phyloP scores from a whole-genome alignment of 176 grass and related monocot genomes.

The Rhynchospora breviuscula region DNA sequence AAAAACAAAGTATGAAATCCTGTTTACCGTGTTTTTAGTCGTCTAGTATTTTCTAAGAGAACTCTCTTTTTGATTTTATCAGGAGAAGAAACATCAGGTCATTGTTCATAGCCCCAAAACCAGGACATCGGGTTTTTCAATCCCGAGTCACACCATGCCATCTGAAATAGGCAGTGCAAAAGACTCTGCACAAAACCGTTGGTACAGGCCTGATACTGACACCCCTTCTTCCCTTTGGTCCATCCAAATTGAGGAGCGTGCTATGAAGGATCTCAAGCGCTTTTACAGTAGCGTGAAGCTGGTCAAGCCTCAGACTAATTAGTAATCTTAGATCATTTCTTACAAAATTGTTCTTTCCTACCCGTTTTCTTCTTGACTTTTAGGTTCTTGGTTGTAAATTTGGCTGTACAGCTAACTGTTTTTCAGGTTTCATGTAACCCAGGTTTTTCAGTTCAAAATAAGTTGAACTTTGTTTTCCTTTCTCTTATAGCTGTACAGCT shows the following conservation, averaged over 20 bases:
- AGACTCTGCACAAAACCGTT: slow-evolving; percentile 66
- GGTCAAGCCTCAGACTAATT: slow-evolving; percentile 63
- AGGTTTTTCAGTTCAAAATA: slow-evolving; percentile 24
- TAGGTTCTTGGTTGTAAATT: slow-evolving; percentile 46
- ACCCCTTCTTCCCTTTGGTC: slow-evolving; percentile 84
- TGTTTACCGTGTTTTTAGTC: not conserved
- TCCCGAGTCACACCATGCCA: slow-evolving; percentile 34
- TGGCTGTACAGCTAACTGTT: slow-evolving; percentile 45
- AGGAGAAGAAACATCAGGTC: slow-evolving; percentile 66
- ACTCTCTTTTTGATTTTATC: slow-evolving; percentile 7
- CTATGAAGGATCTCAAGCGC: slow-evolving; percentile 95
- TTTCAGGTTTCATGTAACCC: slow-evolving; percentile 15
- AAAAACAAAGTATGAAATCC: slow-evolving; percentile 5
- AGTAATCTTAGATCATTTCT: not conserved
- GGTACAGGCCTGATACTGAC: slow-evolving; percentile 82
- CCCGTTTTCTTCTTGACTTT: slow-evolving; percentile 6
- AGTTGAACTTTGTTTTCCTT: slow-evolving; percentile 19
- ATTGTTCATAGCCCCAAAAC: slow-evolving; percentile 74
- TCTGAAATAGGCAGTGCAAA: slow-evolving; percentile 44
- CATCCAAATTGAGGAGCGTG: slow-evolving; percentile 95
- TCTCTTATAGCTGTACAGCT: slow-evolving; percentile 20
- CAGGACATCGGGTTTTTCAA: slow-evolving; percentile 58
- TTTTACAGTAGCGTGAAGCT: slow-evolving; percentile 92
- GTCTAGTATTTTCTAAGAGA: not conserved
- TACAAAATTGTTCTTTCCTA: slow-evolving; percentile 31